Percentiles rank a stretch among this genome's conserved stretches.
phyloP scores from a whole-genome alignment of 106 monocot genomes.

The Apostasia shenzhenica region DNA sequence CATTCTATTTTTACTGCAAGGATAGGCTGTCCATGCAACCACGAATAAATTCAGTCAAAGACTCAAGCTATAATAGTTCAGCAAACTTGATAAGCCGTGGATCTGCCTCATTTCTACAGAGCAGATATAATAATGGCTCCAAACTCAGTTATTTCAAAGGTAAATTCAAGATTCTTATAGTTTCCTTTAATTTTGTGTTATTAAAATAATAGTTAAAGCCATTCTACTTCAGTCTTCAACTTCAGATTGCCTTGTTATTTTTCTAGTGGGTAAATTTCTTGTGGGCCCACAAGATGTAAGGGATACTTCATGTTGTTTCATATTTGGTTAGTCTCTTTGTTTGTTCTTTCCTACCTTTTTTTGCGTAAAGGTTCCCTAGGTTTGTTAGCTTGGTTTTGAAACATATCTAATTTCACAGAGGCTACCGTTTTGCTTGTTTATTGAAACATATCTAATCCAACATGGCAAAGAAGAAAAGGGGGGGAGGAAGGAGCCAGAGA shows the following conservation, averaged over 20 bases:
- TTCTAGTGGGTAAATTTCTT: background rate
- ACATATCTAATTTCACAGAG: too few species aligned
- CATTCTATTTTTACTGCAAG: constrained; percentile 55
- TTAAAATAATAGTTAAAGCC: background rate
- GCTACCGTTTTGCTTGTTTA: too few species aligned
- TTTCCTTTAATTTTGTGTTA: background rate
- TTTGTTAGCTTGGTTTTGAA: too few species aligned
- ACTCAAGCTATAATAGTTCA: constrained; percentile 62
- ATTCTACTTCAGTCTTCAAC: background rate
- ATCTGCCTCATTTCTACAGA: constrained; percentile 32
- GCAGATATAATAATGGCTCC: constrained; percentile 18
- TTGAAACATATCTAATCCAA: too few species aligned
- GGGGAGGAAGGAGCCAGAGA: too few species aligned
- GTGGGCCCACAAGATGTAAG: too few species aligned
- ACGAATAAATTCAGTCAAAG: constrained; percentile 26
- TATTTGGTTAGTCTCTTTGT: background rate
- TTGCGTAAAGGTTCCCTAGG: too few species aligned
- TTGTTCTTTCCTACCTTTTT: background rate
- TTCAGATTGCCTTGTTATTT: background rate
- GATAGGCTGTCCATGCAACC: constrained; percentile 24
- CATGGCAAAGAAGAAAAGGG: too few species aligned
- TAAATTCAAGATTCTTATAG: constrained; percentile 5
- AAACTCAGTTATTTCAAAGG: constrained; percentile 14
- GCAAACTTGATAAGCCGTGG: constrained; percentile 55
- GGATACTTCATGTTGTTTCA: background rate